phyloP scores from a whole-genome alignment of 2,329 filamentous ascomycete species.

The Tolypocladium inflatum region DNA sequence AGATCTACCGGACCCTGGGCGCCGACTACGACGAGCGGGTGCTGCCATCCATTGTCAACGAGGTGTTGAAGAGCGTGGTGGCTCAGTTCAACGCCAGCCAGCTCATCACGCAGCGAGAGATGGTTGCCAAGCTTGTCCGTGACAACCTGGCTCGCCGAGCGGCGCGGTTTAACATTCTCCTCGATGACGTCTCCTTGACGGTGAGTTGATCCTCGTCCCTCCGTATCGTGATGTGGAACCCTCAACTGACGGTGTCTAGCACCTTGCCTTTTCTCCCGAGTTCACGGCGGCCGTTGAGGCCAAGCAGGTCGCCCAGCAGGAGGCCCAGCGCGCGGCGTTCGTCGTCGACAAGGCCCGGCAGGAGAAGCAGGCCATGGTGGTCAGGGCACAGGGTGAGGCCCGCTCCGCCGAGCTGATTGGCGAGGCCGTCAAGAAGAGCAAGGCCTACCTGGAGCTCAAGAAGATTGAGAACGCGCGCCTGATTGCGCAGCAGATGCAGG shows the following conservation, averaged over 20 bases:
- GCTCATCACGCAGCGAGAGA: constrained; percentile 98
- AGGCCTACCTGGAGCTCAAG: constrained; percentile 91
- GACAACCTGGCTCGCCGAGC: constrained; percentile 89
- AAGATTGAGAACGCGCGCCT: constrained; percentile 93
- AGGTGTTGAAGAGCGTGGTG: constrained; percentile 96
- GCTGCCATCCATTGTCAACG: constrained; percentile 94
- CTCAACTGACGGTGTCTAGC: constrained; percentile 27
- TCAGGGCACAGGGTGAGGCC: constrained; percentile 97
- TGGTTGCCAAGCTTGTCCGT: constrained; percentile 80
- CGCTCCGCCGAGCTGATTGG: constrained; percentile 96
- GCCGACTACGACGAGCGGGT: constrained; percentile 96
- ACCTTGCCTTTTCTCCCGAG: constrained; percentile 64
- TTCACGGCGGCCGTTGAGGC: constrained; percentile 66
- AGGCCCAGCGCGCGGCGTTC: constrained; percentile 94
- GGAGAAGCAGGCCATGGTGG: constrained; percentile 98
- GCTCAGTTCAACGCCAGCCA: constrained; percentile 98
- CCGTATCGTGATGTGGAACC: no score
- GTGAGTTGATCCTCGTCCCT: constrained; percentile 38
- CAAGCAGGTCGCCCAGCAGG: constrained; percentile 74
- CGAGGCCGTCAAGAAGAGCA: constrained; percentile 99
- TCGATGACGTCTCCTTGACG: constrained; percentile 95
- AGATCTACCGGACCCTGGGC: constrained; percentile 94
- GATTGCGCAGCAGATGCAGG: constrained; percentile 83
- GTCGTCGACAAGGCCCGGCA: constrained; percentile 97
- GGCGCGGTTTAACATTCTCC: constrained; percentile 90